A percentile compares a stretch with the other conserved stretches of the same genome.
Evolutionary conservation across 306 rosid genomes (phyloP).

Genomic region (Ormosia emarginata): DNA sequence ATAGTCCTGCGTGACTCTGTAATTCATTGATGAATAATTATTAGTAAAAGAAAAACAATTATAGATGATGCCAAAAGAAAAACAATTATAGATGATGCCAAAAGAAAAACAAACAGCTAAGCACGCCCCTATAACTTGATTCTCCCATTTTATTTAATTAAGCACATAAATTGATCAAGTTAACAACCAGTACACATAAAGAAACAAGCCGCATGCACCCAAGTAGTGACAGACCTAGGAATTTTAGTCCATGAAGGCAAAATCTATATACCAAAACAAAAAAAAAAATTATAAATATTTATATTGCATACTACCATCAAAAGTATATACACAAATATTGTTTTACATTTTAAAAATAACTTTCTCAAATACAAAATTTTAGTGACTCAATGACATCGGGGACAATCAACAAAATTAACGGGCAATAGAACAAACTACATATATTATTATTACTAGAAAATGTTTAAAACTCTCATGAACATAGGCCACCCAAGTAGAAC

Average conservation of each 20-base stretch:
- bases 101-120: not conserved
- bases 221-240: not conserved
- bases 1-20: slow-evolving; percentile 96
- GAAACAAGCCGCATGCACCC: not conserved
- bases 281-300: not conserved
- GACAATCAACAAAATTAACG: not conserved
- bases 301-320: not conserved
- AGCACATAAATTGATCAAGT: not conserved
- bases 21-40: slow-evolving; percentile 2
- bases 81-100: not conserved
- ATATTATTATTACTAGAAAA: not conserved
- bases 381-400: not conserved
- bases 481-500: too few relatives aligned
- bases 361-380: not conserved
- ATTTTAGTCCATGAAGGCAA: not conserved
- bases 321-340: not conserved
- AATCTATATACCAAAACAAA: not conserved
- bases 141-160: not conserved
- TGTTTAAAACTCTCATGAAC: not conserved
- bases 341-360: not conserved
- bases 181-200: not conserved
- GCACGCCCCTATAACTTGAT: not conserved
- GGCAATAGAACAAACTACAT: not conserved
- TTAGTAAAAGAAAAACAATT: not conserved
- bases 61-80: not conserved